phyloP scores from a whole-genome alignment of 2,329 filamentous ascomycete species.

The Paramyrothecium sp. region DNA sequence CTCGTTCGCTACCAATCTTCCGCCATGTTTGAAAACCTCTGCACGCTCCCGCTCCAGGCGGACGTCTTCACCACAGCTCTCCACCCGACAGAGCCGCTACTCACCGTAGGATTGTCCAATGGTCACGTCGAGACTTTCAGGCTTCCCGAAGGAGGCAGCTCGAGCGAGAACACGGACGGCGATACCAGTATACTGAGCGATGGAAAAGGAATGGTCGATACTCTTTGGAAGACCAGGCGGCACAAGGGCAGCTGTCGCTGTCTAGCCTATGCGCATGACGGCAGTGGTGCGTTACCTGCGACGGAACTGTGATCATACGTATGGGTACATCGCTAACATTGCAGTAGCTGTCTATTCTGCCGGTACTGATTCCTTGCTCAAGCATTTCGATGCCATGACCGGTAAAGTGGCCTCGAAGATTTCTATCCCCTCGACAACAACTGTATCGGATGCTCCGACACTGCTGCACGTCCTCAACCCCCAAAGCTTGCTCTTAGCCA shows the following conservation, averaged over 20 bases:
- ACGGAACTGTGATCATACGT: not conserved
- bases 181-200: slow-evolving; percentile 50
- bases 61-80: slow-evolving; percentile 88
- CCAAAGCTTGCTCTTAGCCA: slow-evolving; percentile 83
- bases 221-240: slow-evolving; percentile 79
- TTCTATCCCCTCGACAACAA: slow-evolving; percentile 61
- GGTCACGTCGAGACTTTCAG: slow-evolving; percentile 86
- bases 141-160: slow-evolving; percentile 55
- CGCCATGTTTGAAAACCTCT: slow-evolving; percentile 85
- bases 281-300: slow-evolving; percentile 54
- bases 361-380: slow-evolving; percentile 58
- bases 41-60: slow-evolving; percentile 78
- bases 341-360: slow-evolving; percentile 60
- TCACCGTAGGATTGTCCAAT: slow-evolving; percentile 80
- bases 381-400: slow-evolving; percentile 55
- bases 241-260: slow-evolving; percentile 94
- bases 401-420: slow-evolving; percentile 80
- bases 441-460: slow-evolving; percentile 68
- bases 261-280: slow-evolving; percentile 77
- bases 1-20: not conserved
- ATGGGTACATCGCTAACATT: slow-evolving; percentile 5
- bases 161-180: slow-evolving; percentile 49
- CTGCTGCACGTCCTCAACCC: slow-evolving; percentile 82
- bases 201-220: slow-evolving; percentile 76
- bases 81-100: slow-evolving; percentile 79